Conservation (phyloP, 2,329 filamentous ascomycete genomes). For the Penicillium sclerotigenum region DNA sequence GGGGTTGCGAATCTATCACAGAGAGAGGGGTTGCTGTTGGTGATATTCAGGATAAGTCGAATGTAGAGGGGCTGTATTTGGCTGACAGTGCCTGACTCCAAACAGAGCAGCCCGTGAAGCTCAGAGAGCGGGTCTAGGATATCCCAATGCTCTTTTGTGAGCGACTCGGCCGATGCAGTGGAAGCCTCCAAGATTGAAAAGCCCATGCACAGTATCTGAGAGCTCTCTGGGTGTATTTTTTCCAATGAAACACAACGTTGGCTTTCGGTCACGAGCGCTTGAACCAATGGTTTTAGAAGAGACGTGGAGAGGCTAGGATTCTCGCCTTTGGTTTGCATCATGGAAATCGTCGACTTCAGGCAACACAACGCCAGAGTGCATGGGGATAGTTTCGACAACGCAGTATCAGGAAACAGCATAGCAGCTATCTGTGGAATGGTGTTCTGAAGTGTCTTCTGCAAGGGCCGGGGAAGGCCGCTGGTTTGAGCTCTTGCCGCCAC, state of each 20-base stretch:
- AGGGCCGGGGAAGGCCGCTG: slow-evolving; percentile 30
- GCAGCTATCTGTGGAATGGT: slow-evolving; percentile 24
- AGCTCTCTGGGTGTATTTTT: slow-evolving; percentile 12
- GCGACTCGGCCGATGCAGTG: slow-evolving; percentile 29
- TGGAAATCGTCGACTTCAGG: slow-evolving; percentile 32
- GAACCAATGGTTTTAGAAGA: slow-evolving; percentile 30
- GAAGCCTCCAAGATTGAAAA: slow-evolving; percentile 42
- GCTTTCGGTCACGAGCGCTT: slow-evolving; percentile 25
- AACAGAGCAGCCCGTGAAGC: slow-evolving; percentile 41
- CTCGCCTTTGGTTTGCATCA: slow-evolving; percentile 32
- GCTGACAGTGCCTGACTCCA: slow-evolving; percentile 17
- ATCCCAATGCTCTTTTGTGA: slow-evolving; percentile 27
- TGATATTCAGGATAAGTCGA: slow-evolving; percentile 77
- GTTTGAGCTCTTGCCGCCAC: slow-evolving; percentile 21
- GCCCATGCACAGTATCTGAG: slow-evolving; percentile 25
- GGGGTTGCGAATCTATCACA: slow-evolving; percentile 63
- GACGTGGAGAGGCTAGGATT: slow-evolving; percentile 26
- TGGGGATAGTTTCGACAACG: slow-evolving; percentile 28
- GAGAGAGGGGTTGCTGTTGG: slow-evolving; percentile 71
- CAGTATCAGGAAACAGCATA: slow-evolving; percentile 23
- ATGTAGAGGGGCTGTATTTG: slow-evolving; percentile 48
- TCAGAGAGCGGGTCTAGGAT: slow-evolving; percentile 30
- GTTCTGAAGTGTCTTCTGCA: slow-evolving; percentile 30
- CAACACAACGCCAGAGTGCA: slow-evolving; percentile 35
- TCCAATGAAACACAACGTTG: neutral